These are phyloP conservation scores for Penicillium paxilli DNA, from an alignment of 495 filamentous ascomycete species.

Conservation along the genomic window DNA sequence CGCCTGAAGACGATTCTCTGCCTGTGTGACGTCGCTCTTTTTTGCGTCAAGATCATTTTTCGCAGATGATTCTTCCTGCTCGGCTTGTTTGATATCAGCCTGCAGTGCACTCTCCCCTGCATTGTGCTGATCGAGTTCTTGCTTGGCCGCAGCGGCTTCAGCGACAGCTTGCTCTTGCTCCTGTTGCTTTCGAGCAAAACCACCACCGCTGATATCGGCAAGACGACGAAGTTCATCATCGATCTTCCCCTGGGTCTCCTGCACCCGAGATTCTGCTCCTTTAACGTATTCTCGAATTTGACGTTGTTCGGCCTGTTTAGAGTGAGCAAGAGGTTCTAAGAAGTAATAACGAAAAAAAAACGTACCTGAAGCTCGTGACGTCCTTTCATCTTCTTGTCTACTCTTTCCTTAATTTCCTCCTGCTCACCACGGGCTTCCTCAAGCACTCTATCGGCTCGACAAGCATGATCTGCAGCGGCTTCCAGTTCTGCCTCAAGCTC, in stretches of 20 bases:
- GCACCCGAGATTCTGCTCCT: slow-evolving; percentile 40
- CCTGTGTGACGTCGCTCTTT: slow-evolving; percentile 39
- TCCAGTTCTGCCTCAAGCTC: slow-evolving; percentile 47
- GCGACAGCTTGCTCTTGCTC: slow-evolving; percentile 42
- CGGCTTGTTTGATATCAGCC: slow-evolving; percentile 37
- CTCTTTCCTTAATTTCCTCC: slow-evolving; percentile 35
- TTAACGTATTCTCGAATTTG: slow-evolving; percentile 48
- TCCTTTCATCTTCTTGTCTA: slow-evolving; percentile 41
- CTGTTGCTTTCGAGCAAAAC: slow-evolving; percentile 48
- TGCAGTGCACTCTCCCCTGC: slow-evolving; percentile 21
- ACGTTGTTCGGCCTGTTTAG: slow-evolving; percentile 50
- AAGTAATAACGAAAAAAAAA: not conserved
- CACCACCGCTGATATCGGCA: slow-evolving; percentile 53
- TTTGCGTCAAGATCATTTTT: slow-evolving; percentile 27
- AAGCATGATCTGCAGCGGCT: slow-evolving; percentile 55
- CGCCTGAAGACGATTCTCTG: slow-evolving; percentile 45
- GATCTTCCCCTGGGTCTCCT: slow-evolving; percentile 40
- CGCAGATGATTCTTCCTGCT: slow-evolving; percentile 28
- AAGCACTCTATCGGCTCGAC: slow-evolving; percentile 49
- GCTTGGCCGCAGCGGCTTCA: slow-evolving; percentile 32
- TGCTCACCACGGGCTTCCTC: slow-evolving; percentile 45
- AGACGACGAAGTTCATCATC: slow-evolving; percentile 50
- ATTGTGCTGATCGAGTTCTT: slow-evolving; percentile 32
- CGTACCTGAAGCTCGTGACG: slow-evolving; percentile 49
- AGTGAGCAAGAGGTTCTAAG: slow-evolving; percentile 6